Conservation (phyloP, 2,329 filamentous ascomycete species). For the Phyllosticta ampelicida region DNA sequence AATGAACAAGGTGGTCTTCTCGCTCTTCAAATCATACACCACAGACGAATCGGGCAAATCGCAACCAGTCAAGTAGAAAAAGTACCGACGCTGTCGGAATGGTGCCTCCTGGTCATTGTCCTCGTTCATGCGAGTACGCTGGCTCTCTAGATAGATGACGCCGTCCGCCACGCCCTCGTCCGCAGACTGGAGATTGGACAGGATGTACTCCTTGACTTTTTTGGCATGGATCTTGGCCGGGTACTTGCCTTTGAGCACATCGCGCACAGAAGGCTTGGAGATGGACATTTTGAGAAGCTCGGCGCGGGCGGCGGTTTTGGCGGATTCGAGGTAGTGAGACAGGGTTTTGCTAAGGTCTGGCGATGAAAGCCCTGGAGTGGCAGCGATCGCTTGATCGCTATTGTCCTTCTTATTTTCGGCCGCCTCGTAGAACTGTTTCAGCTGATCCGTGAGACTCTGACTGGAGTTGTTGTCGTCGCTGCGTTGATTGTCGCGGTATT, state of each 20-base stretch:
- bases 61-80: slow-evolving; percentile 90
- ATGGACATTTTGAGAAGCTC: slow-evolving; percentile 7
- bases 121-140: slow-evolving; percentile 70
- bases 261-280: slow-evolving; percentile 7
- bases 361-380: neutral
- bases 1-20: slow-evolving; percentile 76
- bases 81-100: slow-evolving; percentile 71
- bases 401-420: neutral
- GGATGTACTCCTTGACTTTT: slow-evolving; percentile 71
- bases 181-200: slow-evolving; percentile 25
- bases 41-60: slow-evolving; percentile 69
- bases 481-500: neutral
- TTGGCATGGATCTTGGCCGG: slow-evolving; percentile 81
- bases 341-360: neutral
- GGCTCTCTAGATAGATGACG: slow-evolving; percentile 79
- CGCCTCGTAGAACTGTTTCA: neutral
- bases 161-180: slow-evolving; percentile 54
- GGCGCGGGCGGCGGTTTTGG: neutral
- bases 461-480: neutral
- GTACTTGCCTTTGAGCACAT: slow-evolving; percentile 48
- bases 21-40: slow-evolving; percentile 65
- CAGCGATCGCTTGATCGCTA: neutral
- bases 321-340: neutral
- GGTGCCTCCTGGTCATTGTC: slow-evolving; percentile 77
- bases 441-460: neutral